Evolutionary conservation across 805 yeast species (phyloP), one percentile per base, ranked within the genome.

Genomic region (Lipomyces japonicus): DNA sequence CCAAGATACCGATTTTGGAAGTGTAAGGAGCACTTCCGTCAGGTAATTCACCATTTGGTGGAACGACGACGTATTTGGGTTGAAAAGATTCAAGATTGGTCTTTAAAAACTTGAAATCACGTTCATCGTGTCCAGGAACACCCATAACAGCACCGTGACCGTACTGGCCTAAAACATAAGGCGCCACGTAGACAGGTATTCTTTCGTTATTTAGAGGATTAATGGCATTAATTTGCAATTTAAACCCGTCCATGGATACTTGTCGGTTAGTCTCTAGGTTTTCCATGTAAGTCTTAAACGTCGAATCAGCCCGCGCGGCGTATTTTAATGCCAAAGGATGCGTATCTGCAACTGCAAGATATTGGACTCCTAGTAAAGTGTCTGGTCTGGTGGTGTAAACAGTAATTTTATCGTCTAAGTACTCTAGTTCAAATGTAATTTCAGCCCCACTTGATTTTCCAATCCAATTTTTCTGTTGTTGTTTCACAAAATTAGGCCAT

Each of bases 101-200:
- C 2, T 64, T 60, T 96, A 97, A 91, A 63, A 93, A 91, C 5
- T 75, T 86, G 60, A 64, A 79, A 63, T 93, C 98, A 53, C 97
- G 75, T 39, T 73, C 71, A 66, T 93, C 97, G 66, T 90, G 97
- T 0, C 85, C 96, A 1, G 98, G 98, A 61, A 95, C 87, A 1
- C 98, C 98, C 97, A 93, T 91, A 0, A 91, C 97, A 0, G 96
- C 95, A 35, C 96, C 96, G 49, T 80, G 80, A 0, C 97, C 97
- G 63, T 91, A 91, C 2, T 77, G 70, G 3, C 85, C 81, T 31
- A 91, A 65, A 0, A 91, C 97, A 66, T 90, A 93, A 0, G 96
- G 95, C 0, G 97, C 96, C 2, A 77, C 90, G 70, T 78, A 93
- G 0, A 91, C 80, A 0, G 97, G 97, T 3, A 91, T 51, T 14